phyloP scores from a whole-genome alignment of 176 grass and related monocot species.

The Avena atlantica region DNA sequence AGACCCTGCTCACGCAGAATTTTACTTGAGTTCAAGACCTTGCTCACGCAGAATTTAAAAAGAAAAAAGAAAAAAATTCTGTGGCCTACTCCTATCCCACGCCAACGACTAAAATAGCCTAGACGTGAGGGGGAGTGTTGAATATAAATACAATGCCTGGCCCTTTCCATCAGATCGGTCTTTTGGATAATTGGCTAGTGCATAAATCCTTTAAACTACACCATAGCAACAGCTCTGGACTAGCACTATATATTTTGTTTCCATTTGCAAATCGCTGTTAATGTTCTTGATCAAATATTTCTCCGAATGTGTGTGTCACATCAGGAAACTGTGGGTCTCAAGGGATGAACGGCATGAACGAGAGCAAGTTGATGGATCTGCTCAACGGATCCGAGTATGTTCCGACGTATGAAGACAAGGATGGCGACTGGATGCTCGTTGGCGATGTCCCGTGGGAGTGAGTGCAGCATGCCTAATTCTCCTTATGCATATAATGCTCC shows the following conservation, averaged over 20 bases:
- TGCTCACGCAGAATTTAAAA: no score
- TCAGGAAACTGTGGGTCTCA: slow-evolving; percentile 72
- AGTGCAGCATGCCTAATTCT: slow-evolving; percentile 32
- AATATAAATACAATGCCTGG: no score
- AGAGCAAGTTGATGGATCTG: slow-evolving; percentile 72
- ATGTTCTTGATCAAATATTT: neutral
- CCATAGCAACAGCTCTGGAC: neutral
- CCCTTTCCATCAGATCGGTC: no score
- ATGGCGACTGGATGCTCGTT: slow-evolving; percentile 97
- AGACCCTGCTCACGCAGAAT: no score
- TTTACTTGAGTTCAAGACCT: no score
- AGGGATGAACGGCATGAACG: slow-evolving; percentile 71
- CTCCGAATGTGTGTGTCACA: neutral
- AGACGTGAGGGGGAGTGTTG: no score
- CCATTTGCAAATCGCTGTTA: neutral
- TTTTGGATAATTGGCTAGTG: no score
- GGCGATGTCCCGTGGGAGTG: slow-evolving; percentile 97
- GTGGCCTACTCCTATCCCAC: no score
- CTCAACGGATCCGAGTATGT: slow-evolving; percentile 86
- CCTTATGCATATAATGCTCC: neutral
- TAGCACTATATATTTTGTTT: neutral
- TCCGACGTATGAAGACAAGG: slow-evolving; percentile 93
- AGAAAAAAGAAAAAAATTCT: no score
- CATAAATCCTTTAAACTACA: no score
- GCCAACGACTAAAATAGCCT: no score